Evolutionary conservation across 1,284 basidiomycete species (phyloP).

Genomic region (Microbotryomycetes sp.): DNA sequence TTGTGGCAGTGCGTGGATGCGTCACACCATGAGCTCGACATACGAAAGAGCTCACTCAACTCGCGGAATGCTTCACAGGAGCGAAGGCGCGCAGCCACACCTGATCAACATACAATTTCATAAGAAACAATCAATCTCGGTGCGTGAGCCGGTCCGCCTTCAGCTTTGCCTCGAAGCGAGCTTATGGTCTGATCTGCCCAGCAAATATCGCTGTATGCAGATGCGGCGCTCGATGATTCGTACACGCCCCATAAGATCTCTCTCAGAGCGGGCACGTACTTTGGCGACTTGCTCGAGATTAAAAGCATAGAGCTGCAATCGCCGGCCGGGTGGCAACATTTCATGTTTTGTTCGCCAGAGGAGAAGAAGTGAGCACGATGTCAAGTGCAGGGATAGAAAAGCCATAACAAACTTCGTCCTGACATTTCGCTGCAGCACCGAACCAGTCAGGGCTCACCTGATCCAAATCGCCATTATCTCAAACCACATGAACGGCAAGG

Average conservation of each 20-base stretch:
- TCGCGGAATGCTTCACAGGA: conserved; percentile 49
- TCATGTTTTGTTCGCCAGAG: conserved; percentile 64
- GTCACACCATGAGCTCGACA: neutral
- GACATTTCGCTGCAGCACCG: conserved; percentile 50
- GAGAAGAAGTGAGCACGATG: conserved; percentile 69
- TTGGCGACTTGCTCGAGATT: conserved; percentile 85
- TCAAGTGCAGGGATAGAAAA: conserved; percentile 38
- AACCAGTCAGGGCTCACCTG: conserved; percentile 79
- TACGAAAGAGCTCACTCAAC: neutral
- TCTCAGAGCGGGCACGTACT: conserved; percentile 83
- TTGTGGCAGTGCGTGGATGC: conserved; percentile 85
- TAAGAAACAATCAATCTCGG: conserved; percentile 80
- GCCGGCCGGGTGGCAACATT: conserved; percentile 91
- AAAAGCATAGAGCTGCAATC: conserved; percentile 75
- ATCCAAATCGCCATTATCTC: conserved; percentile 83
- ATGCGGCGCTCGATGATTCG: conserved; percentile 83
- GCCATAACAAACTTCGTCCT: conserved; percentile 15
- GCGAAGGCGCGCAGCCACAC: conserved; percentile 95
- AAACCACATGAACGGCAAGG: conserved; percentile 97
- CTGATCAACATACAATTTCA: conserved; percentile 91
- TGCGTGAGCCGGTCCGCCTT: conserved; percentile 39
- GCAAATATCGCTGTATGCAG: conserved; percentile 87
- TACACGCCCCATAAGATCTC: conserved; percentile 90
- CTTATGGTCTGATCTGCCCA: conserved; percentile 39
- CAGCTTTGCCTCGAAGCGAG: neutral